Base-by-base conservation (phyloP, 1,284 basidiomycete species). In the Trametes hirsuta region DNA sequence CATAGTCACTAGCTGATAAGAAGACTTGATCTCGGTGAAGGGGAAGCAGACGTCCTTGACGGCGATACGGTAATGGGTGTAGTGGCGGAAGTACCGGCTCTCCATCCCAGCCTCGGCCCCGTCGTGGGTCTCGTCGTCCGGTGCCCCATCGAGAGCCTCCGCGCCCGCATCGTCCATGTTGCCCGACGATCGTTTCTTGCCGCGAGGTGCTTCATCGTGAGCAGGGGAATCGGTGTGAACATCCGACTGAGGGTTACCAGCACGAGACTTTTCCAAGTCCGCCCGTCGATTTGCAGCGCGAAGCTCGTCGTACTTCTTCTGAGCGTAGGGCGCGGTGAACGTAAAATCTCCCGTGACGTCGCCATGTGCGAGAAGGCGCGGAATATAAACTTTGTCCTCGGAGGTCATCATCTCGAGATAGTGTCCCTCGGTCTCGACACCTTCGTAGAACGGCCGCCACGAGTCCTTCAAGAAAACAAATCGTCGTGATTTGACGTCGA, bases 381-480 rank as follows among this genome's bases (percentile, higher is more conserved):
- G 59, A 5, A 56, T 30, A 18, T 14, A 14, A 6, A 51, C 49
- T 10, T 22, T n/a, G 6, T 18, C 34, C 10, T 39, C 39, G 6
- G 14, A 18, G 11, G 14, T 4, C 14, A 61, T 21, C 18, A 47
- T 10, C 12, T 37, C 4, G 3, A 61, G 49, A 9, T 40, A 40
- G 6, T 12, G n/a, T n/a, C 59, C 59, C 49, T 61, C 59, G 1
- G 45, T n/a, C 1, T 42, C 22, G 4, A 52, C 40, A 8, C 30
- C 18, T 21, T 50, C 37, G 39, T 52, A 47, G 44, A n/a, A 45
- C 11, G 39, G 21, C 9, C 59, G 50, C 59, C 59, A 61, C 24
- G 53, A 39, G 41, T 61, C 59, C 42, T 61, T 61, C 46, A 61
- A 34, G 21, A 40, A 57, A 8, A 61, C 59, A 30, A 61, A 53